These are phyloP conservation scores for Sphaerostilbella broomeana DNA, from an alignment of 2,329 filamentous ascomycete genomes.

Conservation along the genomic window DNA sequence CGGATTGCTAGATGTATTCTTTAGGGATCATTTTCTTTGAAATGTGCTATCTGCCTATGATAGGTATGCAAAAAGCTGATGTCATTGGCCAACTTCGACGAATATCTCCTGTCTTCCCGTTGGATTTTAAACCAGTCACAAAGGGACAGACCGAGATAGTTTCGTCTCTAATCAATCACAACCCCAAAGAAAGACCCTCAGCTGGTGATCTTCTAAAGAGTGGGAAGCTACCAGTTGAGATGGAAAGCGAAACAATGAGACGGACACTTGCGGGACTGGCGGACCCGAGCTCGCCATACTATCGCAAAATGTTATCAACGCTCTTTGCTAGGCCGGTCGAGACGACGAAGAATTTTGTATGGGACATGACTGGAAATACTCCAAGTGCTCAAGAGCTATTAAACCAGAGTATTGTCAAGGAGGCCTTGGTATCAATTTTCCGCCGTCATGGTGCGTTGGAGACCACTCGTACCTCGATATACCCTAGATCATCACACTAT, in stretches of 20 bases:
- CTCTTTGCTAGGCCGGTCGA: slow-evolving; percentile 72
- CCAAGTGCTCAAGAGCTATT: slow-evolving; percentile 56
- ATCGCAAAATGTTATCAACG: slow-evolving; percentile 80
- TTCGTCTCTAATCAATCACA: slow-evolving; percentile 71
- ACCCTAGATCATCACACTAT: slow-evolving; percentile 79
- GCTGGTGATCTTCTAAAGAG: slow-evolving; percentile 77
- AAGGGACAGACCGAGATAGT: slow-evolving; percentile 76
- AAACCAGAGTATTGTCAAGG: slow-evolving; percentile 66
- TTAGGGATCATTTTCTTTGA: slow-evolving; percentile 97
- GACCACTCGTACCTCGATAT: slow-evolving; percentile 63
- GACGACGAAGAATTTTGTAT: slow-evolving; percentile 73
- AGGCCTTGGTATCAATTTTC: slow-evolving; percentile 71
- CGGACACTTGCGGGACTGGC: slow-evolving; percentile 74
- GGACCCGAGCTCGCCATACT: slow-evolving; percentile 79
- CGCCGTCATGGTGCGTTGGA: slow-evolving; percentile 85
- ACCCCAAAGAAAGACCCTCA: slow-evolving; percentile 74
- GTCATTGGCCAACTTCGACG: slow-evolving; percentile 63
- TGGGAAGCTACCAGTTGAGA: slow-evolving; percentile 80
- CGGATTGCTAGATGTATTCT: slow-evolving; percentile 71
- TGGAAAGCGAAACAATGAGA: slow-evolving; percentile 86
- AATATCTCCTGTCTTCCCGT: slow-evolving; percentile 61
- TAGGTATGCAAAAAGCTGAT: slow-evolving; percentile 58
- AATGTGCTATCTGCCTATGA: slow-evolving; percentile 72
- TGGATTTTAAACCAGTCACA: slow-evolving; percentile 61
- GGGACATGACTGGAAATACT: slow-evolving; percentile 59